Conservation (phyloP, 2,329 filamentous ascomycete genomes). For the Lasiodiplodia gonubiensis region DNA sequence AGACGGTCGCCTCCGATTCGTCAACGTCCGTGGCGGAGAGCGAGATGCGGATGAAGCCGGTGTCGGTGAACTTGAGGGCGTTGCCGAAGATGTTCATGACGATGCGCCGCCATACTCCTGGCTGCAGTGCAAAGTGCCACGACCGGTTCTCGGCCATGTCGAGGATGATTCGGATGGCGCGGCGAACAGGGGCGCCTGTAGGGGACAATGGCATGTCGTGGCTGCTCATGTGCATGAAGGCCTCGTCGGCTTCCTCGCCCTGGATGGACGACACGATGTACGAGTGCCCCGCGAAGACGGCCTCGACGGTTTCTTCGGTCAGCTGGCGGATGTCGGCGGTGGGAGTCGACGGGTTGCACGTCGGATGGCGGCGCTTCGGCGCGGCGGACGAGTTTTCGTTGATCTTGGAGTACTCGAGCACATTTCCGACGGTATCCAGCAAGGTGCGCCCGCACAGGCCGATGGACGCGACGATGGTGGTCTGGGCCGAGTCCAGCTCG, state of each 20-base stretch:
- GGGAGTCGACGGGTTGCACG: not conserved
- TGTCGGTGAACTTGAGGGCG: slow-evolving; percentile 64
- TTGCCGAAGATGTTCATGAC: slow-evolving; percentile 69
- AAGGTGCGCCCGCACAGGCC: slow-evolving; percentile 49
- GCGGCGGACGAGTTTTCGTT: slow-evolving; percentile 37
- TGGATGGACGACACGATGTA: not conserved
- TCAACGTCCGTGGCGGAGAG: not conserved
- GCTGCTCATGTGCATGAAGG: not conserved
- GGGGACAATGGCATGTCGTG: not conserved
- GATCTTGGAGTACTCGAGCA: slow-evolving; percentile 44
- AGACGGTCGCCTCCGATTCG: not conserved
- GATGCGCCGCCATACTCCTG: slow-evolving; percentile 58
- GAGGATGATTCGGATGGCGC: slow-evolving; percentile 49
- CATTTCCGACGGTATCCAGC: slow-evolving; percentile 45
- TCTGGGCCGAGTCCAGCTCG: not conserved
- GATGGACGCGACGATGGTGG: slow-evolving; percentile 34
- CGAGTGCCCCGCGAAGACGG: slow-evolving; percentile 32
- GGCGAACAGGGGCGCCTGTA: not conserved
- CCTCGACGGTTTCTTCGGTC: slow-evolving; percentile 46
- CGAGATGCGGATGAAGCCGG: not conserved
- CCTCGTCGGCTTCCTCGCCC: not conserved
- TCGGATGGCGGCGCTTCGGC: not conserved
- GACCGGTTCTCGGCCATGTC: slow-evolving; percentile 53
- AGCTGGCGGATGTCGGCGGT: slow-evolving; percentile 42
- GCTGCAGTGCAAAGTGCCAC: slow-evolving; percentile 62